Conservation (phyloP, 2,329 filamentous ascomycete species). For the Dothiorella sarmentorum region DNA sequence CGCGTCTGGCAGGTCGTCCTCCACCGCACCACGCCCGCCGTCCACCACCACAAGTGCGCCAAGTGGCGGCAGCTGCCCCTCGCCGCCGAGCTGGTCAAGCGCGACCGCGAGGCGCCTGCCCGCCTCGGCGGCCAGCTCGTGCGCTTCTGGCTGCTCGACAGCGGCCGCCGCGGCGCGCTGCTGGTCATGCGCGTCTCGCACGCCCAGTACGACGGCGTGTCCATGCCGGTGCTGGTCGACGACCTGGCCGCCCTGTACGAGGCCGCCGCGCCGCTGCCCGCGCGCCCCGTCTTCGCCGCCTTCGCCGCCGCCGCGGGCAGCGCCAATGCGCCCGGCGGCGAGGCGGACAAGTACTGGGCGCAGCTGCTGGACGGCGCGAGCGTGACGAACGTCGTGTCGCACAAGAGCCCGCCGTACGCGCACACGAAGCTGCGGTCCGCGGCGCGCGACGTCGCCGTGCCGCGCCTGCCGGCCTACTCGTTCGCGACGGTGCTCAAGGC, state of each 20-base stretch:
- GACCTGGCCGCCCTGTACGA: constrained; percentile 33
- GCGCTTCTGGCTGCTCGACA: constrained; percentile 38
- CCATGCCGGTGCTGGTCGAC: not conserved
- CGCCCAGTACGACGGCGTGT: constrained; percentile 8
- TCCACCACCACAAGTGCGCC: constrained; percentile 30
- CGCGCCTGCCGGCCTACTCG: not conserved
- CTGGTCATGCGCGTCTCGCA: constrained; percentile 33
- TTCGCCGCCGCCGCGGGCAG: not conserved
- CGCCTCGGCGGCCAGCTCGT: constrained; percentile 32
- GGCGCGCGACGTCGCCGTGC: not conserved
- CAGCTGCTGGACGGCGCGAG: not conserved
- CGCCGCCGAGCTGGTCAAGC: constrained; percentile 28
- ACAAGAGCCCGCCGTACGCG: constrained; percentile 3
- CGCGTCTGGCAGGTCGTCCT: constrained; percentile 35
- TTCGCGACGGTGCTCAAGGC: constrained; percentile 41
- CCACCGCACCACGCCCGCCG: constrained; percentile 31
- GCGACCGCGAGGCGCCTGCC: constrained; percentile 30
- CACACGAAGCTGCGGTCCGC: not conserved
- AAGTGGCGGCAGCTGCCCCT: constrained; percentile 26
- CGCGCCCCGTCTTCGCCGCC: not conserved
- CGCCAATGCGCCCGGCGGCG: not conserved
- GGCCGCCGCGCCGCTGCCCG: not conserved
- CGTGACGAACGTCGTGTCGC: constrained; percentile 4
- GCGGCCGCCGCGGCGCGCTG: constrained; percentile 29
- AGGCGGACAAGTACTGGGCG: not conserved